Evolutionary conservation across 2,329 filamentous ascomycete species (phyloP).

Genomic region (Talaromyces albobiverticillius): DNA sequence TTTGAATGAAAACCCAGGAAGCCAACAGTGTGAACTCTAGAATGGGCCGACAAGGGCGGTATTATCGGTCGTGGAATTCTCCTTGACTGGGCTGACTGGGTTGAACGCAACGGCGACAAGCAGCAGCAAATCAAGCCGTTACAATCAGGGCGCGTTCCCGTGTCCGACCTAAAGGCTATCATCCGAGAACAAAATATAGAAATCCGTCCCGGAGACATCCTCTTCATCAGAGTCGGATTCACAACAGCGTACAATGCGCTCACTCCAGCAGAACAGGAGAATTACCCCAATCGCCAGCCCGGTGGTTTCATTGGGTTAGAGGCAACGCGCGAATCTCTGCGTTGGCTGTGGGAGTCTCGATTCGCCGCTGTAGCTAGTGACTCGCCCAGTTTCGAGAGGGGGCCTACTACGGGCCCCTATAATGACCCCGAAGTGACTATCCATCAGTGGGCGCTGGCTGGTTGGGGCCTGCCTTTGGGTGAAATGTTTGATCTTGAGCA

Average conservation of each 20-base stretch:
- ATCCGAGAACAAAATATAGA: background rate
- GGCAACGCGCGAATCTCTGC: background rate
- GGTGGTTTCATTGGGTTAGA: background rate
- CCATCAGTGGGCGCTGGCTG: background rate
- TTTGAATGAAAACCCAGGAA: no score
- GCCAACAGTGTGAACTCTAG: background rate
- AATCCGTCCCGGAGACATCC: background rate
- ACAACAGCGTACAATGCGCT: background rate
- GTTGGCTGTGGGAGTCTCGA: background rate
- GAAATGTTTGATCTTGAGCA: conserved; percentile 3
- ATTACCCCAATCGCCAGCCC: background rate
- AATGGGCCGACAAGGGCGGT: background rate
- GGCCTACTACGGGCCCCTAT: background rate
- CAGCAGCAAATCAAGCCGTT: background rate
- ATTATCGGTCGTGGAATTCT: conserved; percentile 4
- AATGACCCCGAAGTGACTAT: background rate
- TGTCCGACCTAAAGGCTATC: background rate
- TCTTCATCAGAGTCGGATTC: background rate
- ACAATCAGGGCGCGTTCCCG: background rate
- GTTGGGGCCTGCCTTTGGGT: background rate
- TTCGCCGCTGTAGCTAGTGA: conserved; percentile 2
- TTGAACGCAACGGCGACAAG: background rate
- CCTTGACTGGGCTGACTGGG: background rate
- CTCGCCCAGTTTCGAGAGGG: background rate
- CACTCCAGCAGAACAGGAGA: background rate